Conservation (phyloP, 2,329 filamentous ascomycete species). For the Aspergillus amoenus region DNA sequence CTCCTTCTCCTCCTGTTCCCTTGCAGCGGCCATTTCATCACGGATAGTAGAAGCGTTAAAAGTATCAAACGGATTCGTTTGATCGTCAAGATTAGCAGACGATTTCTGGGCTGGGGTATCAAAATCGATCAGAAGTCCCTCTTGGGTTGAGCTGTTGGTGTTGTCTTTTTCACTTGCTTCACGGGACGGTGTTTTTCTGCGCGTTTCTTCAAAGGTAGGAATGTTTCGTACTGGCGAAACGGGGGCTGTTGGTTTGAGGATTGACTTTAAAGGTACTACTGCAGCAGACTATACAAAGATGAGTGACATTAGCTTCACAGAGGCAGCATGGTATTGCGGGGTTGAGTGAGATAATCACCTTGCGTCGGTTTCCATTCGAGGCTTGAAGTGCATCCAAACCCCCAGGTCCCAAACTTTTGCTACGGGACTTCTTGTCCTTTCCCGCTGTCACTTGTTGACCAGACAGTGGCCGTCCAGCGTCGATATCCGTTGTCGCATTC, state of each 20-base stretch:
- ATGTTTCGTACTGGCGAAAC: constrained; percentile 66
- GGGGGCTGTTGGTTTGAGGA: constrained; percentile 75
- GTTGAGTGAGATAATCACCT: constrained; percentile 56
- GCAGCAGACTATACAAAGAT: constrained; percentile 38
- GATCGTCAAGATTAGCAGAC: constrained; percentile 38
- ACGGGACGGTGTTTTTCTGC: constrained; percentile 41
- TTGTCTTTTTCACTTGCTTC: constrained; percentile 23
- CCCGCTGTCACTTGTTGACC: constrained; percentile 37
- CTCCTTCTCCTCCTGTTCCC: constrained; percentile 68
- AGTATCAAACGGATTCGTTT: constrained; percentile 49
- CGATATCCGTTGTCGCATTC: constrained; percentile 70
- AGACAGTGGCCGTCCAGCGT: constrained; percentile 39
- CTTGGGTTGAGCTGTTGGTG: constrained; percentile 24
- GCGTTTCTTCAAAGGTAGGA: constrained; percentile 57
- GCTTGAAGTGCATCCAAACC: constrained; percentile 79
- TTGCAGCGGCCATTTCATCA: constrained; percentile 61
- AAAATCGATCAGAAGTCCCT: constrained; percentile 45
- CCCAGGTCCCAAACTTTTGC: constrained; percentile 94
- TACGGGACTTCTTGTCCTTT: constrained; percentile 69
- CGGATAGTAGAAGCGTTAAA: constrained; percentile 42
- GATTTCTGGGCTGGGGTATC: constrained; percentile 38
- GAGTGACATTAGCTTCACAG: constrained; percentile 2
- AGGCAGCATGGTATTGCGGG: constrained; percentile 1
- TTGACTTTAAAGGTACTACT: constrained; percentile 59
- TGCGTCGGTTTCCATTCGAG: constrained; percentile 72